Percentiles rank a stretch among this genome's conserved stretches.
Conservation (phyloP, 1,284 basidiomycete species). For the Sanghuangporus weigelae region DNA sequence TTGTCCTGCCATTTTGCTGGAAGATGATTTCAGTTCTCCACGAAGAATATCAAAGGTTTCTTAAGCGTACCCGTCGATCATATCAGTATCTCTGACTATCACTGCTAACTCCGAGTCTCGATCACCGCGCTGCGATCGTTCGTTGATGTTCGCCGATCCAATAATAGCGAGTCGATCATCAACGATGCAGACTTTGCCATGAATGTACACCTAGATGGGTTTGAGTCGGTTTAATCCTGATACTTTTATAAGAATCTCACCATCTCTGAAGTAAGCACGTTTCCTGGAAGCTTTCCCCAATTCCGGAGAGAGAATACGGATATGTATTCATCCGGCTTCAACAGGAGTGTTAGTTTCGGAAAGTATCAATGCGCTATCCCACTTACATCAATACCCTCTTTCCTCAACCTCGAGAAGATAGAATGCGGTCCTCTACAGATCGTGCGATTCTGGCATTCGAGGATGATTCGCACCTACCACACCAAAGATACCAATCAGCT, state of each 20-base stretch:
- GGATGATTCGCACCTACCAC: slow-evolving; percentile 77
- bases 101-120: slow-evolving; percentile 94
- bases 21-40: not conserved
- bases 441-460: slow-evolving; percentile 91
- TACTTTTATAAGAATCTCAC: slow-evolving; percentile 30
- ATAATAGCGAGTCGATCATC: slow-evolving; percentile 97
- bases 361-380: slow-evolving; percentile 9
- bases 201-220: slow-evolving; percentile 73
- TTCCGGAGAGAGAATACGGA: slow-evolving; percentile 87
- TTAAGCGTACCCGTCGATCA: slow-evolving; percentile 78
- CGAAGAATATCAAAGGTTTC: not conserved
- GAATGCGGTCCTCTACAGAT: slow-evolving; percentile 89
- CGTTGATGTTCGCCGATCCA: slow-evolving; percentile 99
- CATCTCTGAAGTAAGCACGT: slow-evolving; percentile 87
- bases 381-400: slow-evolving; percentile 85
- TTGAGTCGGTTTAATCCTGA: not conserved
- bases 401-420: slow-evolving; percentile 83
- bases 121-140: slow-evolving; percentile 92
- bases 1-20: slow-evolving; percentile 87
- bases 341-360: slow-evolving; percentile 2
- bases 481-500: slow-evolving; percentile 7
- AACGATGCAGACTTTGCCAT: slow-evolving; percentile 86
- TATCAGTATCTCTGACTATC: slow-evolving; percentile 93
- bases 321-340: slow-evolving; percentile 89
- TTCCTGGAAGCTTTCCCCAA: slow-evolving; percentile 89